A percentile compares a stretch with the other conserved stretches of the same genome.
phyloP scores from a whole-genome alignment of 2,329 filamentous ascomycete genomes.

The Microdochium trichocladiopsis region DNA sequence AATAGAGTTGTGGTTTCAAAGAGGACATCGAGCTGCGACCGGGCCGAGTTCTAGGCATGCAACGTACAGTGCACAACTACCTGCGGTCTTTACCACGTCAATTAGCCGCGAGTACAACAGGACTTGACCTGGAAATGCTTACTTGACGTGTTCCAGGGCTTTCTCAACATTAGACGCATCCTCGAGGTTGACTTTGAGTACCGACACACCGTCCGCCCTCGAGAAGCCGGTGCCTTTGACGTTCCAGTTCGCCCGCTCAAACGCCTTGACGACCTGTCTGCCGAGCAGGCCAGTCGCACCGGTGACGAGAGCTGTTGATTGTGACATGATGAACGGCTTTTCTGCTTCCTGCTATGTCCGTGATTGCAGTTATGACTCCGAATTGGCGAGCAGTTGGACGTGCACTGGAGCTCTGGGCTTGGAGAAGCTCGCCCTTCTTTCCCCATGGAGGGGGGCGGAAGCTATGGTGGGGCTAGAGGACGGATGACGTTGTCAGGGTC shows the following conservation, averaged over 20 bases:
- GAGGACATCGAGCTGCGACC: too few relatives aligned
- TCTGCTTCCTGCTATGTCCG: too few relatives aligned
- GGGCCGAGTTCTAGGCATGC: too few relatives aligned
- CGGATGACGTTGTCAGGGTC: neutral
- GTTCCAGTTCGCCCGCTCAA: constrained; percentile 60
- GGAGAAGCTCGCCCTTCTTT: neutral
- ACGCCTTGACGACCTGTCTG: constrained; percentile 66
- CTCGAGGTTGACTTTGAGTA: constrained; percentile 53
- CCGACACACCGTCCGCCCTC: constrained; percentile 61
- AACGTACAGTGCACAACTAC: constrained; percentile 74
- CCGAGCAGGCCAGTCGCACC: constrained; percentile 81
- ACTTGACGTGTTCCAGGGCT: constrained; percentile 49
- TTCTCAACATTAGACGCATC: constrained; percentile 38
- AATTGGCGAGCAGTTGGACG: too few relatives aligned
- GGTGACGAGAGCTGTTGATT: constrained; percentile 63
- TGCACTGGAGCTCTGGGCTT: too few relatives aligned
- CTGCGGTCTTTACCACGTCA: constrained; percentile 46
- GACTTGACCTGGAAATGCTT: constrained; percentile 12
- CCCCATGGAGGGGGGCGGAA: neutral
- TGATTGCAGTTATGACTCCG: too few relatives aligned
- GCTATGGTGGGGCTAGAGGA: neutral
- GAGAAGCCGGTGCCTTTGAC: constrained; percentile 68
- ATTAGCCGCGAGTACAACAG: neutral
- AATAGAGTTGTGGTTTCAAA: neutral
- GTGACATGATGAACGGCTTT: constrained; percentile 20